Evolutionary conservation across 768 basidiomycete species (phyloP).

Genomic region (Lactifluus piperatus): DNA sequence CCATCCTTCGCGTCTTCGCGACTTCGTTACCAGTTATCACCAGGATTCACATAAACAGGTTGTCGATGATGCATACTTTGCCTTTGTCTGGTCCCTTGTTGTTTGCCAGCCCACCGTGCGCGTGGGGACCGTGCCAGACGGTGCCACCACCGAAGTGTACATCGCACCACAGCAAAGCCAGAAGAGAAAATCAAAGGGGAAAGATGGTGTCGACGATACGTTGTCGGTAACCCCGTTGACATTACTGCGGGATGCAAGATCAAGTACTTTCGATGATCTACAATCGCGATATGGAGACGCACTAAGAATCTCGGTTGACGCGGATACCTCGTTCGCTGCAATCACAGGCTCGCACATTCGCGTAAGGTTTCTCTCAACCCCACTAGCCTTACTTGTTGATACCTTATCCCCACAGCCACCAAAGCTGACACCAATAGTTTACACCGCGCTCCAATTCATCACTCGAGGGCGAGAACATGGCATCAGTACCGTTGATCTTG

Average conservation of each 20-base stretch:
- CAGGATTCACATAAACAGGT: conserved; percentile 38
- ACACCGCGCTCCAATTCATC: conserved; percentile 74
- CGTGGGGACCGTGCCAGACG: conserved; percentile 65
- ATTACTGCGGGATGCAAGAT: conserved; percentile 46
- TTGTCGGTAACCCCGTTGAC: conserved; percentile 37
- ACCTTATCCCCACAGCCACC: conserved; percentile 41
- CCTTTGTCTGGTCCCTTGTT: conserved; percentile 77
- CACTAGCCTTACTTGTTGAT: conserved; percentile 6
- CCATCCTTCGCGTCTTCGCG: conserved; percentile 57
- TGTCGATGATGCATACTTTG: conserved; percentile 65
- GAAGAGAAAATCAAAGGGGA: conserved; percentile 45
- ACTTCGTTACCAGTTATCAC: conserved; percentile 65
- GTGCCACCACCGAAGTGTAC: conserved; percentile 56
- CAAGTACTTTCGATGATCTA: conserved; percentile 49
- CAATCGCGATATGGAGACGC: conserved; percentile 47
- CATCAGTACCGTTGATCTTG: conserved; percentile 69
- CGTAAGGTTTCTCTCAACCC: conserved; percentile 35
- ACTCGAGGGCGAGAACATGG: conserved; percentile 75
- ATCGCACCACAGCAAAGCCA: conserved; percentile 64
- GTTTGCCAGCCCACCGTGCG: conserved; percentile 65
- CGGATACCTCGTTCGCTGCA: conserved; percentile 65
- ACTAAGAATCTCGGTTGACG: conserved; percentile 67
- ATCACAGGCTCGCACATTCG: conserved; percentile 81
- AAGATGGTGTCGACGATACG: conserved; percentile 38
- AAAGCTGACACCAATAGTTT: conserved; percentile 79